Conservation (phyloP, 805 yeast species). For the Yarrowia porcina region DNA sequence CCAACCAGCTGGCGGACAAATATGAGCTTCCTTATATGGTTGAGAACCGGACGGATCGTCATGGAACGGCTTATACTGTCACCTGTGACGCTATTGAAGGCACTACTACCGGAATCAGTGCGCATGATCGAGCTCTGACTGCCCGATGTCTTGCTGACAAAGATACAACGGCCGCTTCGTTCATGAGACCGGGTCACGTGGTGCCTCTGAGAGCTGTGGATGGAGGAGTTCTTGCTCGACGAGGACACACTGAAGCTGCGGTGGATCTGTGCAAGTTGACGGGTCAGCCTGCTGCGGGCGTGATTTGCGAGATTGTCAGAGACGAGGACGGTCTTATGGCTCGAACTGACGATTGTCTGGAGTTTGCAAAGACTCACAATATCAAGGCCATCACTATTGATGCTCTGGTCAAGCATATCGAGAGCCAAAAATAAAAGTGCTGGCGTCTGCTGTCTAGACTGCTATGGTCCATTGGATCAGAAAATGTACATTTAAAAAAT, state of each 20-base stretch:
- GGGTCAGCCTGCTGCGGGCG: conserved; percentile 80
- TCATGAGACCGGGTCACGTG: conserved; percentile 90
- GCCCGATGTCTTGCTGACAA: conserved; percentile 67
- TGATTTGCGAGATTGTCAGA: conserved; percentile 88
- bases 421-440: neutral
- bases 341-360: conserved; percentile 80
- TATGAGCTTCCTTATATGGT: conserved; percentile 79
- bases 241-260: conserved; percentile 97
- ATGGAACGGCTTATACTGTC: conserved; percentile 95
- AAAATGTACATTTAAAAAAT: neutral
- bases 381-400: conserved; percentile 78
- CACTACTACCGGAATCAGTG: conserved; percentile 95
- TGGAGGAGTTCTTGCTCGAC: conserved; percentile 74
- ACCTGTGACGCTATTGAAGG: conserved; percentile 84
- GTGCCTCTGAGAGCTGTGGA: conserved; percentile 88
- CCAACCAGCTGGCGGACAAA: conserved; percentile 71
- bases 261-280: conserved; percentile 79
- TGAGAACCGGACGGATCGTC: conserved; percentile 66
- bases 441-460: too few relatives aligned
- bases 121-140: conserved; percentile 88
- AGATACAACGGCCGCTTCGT: conserved; percentile 54
- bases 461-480: too few relatives aligned
- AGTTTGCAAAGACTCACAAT: conserved; percentile 58
- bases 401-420: conserved; percentile 57
- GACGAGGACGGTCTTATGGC: conserved; percentile 95